These are phyloP conservation scores for Taphrina flavorubra DNA, from an alignment of 1,139 yeast species.

Conservation along the genomic window DNA sequence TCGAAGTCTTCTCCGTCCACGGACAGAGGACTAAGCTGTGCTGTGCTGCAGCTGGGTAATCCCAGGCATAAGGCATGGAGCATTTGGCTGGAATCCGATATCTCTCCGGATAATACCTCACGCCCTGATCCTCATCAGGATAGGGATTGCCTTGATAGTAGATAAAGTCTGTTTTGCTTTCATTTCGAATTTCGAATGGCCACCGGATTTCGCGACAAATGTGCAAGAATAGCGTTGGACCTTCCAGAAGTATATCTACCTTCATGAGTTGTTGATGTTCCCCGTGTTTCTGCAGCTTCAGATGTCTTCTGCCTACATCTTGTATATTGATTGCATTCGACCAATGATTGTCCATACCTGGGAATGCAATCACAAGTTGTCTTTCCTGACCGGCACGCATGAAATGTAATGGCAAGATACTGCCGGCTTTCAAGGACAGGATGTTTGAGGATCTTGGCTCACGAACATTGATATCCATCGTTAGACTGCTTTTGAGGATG, in stretches of 20 bases:
- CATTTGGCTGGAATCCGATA: conserved; percentile 85
- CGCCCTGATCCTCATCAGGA: conserved; percentile 51
- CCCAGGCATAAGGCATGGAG: conserved; percentile 99
- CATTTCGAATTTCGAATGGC: conserved; percentile 93
- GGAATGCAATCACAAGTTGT: conserved; percentile 65
- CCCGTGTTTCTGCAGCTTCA: conserved; percentile 69
- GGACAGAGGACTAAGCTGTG: conserved; percentile 80
- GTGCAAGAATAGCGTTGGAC: conserved; percentile 79
- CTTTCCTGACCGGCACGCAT: conserved; percentile 59
- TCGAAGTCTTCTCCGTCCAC: conserved; percentile 54
- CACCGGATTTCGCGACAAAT: conserved; percentile 78
- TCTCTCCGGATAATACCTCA: conserved; percentile 61
- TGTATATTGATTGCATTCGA: conserved; percentile 85
- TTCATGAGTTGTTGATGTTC: conserved; percentile 73
- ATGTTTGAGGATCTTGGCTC: conserved; percentile 58
- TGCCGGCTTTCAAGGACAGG: conserved; percentile 53
- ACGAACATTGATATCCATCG: conserved; percentile 63
- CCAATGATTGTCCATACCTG: conserved; percentile 70
- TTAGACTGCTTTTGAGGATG: conserved; percentile 68
- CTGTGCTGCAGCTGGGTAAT: conserved; percentile 86
- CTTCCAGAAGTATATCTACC: conserved; percentile 75
- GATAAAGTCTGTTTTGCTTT: conserved; percentile 80
- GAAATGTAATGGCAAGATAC: conserved; percentile 68
- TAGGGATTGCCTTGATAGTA: conserved; percentile 67
- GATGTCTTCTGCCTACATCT: conserved; percentile 79